Base-by-base conservation (phyloP, 129 eudicot genomes). In the Rutidosis leptorrhynchoides region DNA sequence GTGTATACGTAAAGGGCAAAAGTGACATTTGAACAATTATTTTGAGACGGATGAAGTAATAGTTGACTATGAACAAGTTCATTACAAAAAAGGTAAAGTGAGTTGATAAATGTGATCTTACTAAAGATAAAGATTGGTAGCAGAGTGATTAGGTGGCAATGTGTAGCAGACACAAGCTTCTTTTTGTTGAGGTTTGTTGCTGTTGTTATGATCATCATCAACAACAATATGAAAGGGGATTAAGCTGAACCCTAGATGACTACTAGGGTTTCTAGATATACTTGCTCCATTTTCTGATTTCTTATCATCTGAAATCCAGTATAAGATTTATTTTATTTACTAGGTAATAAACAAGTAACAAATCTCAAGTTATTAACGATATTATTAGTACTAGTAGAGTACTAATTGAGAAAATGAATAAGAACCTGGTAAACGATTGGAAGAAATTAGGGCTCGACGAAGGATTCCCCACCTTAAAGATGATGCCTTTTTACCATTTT, bases 401-500 rank as follows among this genome's bases (percentile, higher is more conserved):
- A 5, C 1, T 32, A 32, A 32, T 32, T 35, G 46, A 40, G n/a
- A 12, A 12, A 40, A 40, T 40, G 5, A 40, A 40, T 40, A 40
- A 11, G n/a, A 40, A 40, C 46, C 46, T 40, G 46, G n/a, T 40
- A 16, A 40, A 40, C 12, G 46, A 40, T 76, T 42, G 55, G 80
- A 24, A 35, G 68, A 70, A 80, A 75, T 68, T 51, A 93, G 84
- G 64, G 96, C 89, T 20, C 83, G 95, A 52, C 96, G 91, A 62
- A 93, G 96, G 53, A 93, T 85, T 69, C 72, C 64, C 98, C 98
- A 93, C 9, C 98, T 82, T 57, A 93, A 77, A 26, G 87, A 62
- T 7, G 96, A 85, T 27, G 83, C 68, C 51, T 58, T 84, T 35
- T 71, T 49, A 28, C 72, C 8, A 17, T 49, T 48, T 56, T 68